Base-by-base conservation (phyloP, 1,284 basidiomycete species). In the Mycena citricolor region DNA sequence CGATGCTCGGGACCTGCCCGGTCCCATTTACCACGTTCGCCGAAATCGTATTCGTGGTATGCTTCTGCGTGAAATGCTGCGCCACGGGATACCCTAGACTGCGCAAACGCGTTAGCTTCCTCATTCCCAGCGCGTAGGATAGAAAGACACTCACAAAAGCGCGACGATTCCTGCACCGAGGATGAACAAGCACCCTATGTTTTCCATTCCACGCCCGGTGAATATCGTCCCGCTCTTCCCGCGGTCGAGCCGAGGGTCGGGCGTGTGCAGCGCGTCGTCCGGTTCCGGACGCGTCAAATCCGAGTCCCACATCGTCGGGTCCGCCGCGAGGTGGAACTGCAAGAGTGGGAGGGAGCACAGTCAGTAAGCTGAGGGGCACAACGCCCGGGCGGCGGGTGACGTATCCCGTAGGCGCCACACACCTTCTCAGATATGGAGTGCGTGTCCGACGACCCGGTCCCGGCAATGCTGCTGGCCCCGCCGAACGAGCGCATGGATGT, bases 181-280 rank as follows among this genome's bases (percentile, higher is more conserved):
- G n/a, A n/a, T n/a, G n/a, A n/a, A n/a, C n/a, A n/a, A n/a, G n/a
- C n/a, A n/a, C n/a, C n/a, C n/a, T n/a, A n/a, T n/a, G n/a, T n/a
- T n/a, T n/a, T n/a, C n/a, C n/a, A n/a, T n/a, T n/a, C n/a, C n/a
- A n/a, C n/a, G n/a, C n/a, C n/a, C n/a, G n/a, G n/a, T n/a, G n/a
- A n/a, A n/a, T n/a, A n/a, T n/a, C n/a, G n/a, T n/a, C n/a, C n/a
- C n/a, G n/a, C n/a, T n/a, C n/a, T n/a, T n/a, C n/a, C n/a, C n/a
- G n/a, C n/a, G n/a, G n/a, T n/a, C n/a, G n/a, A n/a, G n/a, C n/a
- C 34, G 55, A 8, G 67, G 65, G 30, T 74, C 70, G 16, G 14
- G 14, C 14, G 8, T 17, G 56, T 80, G 76, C 19, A 75, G 54
- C 16, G 61, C 52, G 46, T 70, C 69, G 46, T 73, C 71, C 3